Conservation (phyloP, 2,329 filamentous ascomycete species). For the Harringtonia lauricola region DNA sequence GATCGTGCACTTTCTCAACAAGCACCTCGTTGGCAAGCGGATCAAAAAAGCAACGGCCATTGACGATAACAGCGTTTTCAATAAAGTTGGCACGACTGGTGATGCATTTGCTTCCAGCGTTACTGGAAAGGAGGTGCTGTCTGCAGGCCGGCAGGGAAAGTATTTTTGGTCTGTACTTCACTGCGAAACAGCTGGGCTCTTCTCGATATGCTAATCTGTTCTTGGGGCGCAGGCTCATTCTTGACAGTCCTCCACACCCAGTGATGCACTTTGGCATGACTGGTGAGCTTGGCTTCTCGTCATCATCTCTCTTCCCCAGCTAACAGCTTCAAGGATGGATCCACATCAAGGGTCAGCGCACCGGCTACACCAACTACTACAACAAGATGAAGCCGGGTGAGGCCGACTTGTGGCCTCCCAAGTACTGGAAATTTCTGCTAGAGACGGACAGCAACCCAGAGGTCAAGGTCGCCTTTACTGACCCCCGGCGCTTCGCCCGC, state of each 20-base stretch:
- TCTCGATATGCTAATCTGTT: neutral
- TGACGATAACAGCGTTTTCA: constrained; percentile 78
- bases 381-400: constrained; percentile 53
- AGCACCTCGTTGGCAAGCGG: constrained; percentile 73
- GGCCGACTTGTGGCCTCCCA: constrained; percentile 68
- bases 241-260: constrained; percentile 72
- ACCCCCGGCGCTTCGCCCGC: constrained; percentile 67
- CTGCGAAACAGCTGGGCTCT: neutral
- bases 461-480: constrained; percentile 67
- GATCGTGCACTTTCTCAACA: constrained; percentile 73
- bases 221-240: constrained; percentile 24
- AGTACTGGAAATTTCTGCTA: constrained; percentile 78
- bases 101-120: constrained; percentile 63
- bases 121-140: constrained; percentile 56
- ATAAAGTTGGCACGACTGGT: constrained; percentile 77
- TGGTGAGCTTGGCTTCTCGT: constrained; percentile 23
- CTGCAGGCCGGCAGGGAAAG: constrained; percentile 81
- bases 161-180: constrained; percentile 76
- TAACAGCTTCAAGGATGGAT: constrained; percentile 55
- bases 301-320: neutral
- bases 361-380: constrained; percentile 74
- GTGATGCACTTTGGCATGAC: constrained; percentile 82
- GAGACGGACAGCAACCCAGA: constrained; percentile 44
- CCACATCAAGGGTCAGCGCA: constrained; percentile 69
- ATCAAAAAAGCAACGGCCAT: constrained; percentile 59